Evolutionary conservation across 2,329 filamentous ascomycete genomes (phyloP).

Genomic region (Clathrospora elynae): DNA sequence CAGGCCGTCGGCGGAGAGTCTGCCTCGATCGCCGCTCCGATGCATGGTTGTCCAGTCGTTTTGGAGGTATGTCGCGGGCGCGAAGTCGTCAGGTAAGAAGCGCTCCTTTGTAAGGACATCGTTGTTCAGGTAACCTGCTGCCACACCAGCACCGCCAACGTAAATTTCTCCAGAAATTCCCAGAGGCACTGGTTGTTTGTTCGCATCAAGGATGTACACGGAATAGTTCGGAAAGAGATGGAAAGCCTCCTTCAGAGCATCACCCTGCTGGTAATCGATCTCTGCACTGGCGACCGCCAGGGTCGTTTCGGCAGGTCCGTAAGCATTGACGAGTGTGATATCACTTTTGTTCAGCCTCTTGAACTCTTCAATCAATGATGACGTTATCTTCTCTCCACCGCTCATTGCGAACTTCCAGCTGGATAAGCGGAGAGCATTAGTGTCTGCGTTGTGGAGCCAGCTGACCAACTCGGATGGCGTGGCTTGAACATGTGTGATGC

Average conservation of each 20-base stretch:
- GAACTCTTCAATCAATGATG: constrained; percentile 7
- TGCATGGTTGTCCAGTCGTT: constrained; percentile 41
- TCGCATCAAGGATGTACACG: constrained; percentile 50
- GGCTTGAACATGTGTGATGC: too few relatives aligned
- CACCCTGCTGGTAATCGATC: not conserved
- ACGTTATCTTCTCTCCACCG: constrained; percentile 26
- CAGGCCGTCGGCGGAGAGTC: constrained; percentile 42
- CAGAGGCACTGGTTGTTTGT: constrained; percentile 44
- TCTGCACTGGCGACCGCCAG: not conserved
- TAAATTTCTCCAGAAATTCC: constrained; percentile 52
- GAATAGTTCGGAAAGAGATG: constrained; percentile 1
- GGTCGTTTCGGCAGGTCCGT: constrained; percentile 25
- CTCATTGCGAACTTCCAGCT: constrained; percentile 40
- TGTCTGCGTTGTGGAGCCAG: too few relatives aligned
- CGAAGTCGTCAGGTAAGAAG: constrained; percentile 7
- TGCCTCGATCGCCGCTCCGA: constrained; percentile 50
- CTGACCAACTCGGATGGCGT: too few relatives aligned
- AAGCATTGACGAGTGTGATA: constrained; percentile 16
- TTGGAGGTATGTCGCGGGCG: not conserved
- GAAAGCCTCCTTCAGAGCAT: constrained; percentile 5
- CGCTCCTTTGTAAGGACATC: constrained; percentile 16
- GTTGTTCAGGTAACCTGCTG: constrained; percentile 38
- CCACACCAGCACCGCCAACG: constrained; percentile 49
- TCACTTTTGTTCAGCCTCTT: not conserved
- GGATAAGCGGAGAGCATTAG: too few relatives aligned